Evolutionary conservation across 805 yeast genomes (phyloP), one percentile per base, ranked within the genome.

Genomic region (Zygosaccharomyces bisporus): DNA sequence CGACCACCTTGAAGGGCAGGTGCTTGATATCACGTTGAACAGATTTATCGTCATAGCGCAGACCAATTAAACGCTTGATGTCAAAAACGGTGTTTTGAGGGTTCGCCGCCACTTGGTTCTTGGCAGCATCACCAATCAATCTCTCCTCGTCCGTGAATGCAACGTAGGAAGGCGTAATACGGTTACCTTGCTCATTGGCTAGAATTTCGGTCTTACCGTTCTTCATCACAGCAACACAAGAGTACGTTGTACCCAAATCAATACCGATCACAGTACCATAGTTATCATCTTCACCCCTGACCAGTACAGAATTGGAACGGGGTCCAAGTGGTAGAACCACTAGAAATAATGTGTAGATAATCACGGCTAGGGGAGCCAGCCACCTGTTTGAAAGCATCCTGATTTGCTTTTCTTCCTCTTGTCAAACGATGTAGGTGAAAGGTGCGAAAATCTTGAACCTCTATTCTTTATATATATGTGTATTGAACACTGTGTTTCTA

Each of bases 211-310:
- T 95, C 62, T 89, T 77, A 61, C 90, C 95, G 57, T 81, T 79
- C 60, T 77, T 78, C 84, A 80, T 79, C 38, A 79, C 88, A 56
- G 96, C 97, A 45, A 90, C 97, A 81, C 97, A 90, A 1, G 96
- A 89, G 73, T 90, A 90, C 2, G 97, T 90, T 50, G 97, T 90
- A 68, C 99, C 99, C 72, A 91, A 78, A 75, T 91, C 98, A 64
- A 91, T 91, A 72, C 98, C 95, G 56, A 86, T 86, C 38, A 85
- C 91, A 47, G 76, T 77, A 47, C 83, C 83, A 50, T 79, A 79
- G 51, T 63, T 69, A 35, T 76, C 79, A 14, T 69, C 72, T n/a
- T 48, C 52, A 34, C 58, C 68, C 45, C 67, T 67, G 20, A 64
- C 63, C 31, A 69, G 39, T 41, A 61, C 53, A 45, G 63, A 54